Conservation (phyloP, 2,329 filamentous ascomycete genomes). For the Monosporascus sp. region DNA sequence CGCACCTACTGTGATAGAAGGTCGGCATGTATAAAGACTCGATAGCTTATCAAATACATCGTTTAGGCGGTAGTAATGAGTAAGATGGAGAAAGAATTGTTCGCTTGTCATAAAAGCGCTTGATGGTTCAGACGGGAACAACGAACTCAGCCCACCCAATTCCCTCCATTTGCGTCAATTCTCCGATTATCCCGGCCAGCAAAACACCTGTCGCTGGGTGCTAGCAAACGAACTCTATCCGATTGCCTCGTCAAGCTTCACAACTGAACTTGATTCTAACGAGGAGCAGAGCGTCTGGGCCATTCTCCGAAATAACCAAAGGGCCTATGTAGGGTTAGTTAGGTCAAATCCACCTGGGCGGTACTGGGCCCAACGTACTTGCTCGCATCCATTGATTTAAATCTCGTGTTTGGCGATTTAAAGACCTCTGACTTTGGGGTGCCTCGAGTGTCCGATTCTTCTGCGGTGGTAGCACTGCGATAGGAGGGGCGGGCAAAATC, state of each 20-base stretch:
- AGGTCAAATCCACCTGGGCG: conserved; percentile 1
- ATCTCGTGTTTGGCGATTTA: not conserved
- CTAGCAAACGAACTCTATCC: too few species aligned
- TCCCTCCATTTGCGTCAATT: too few species aligned
- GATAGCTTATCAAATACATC: too few species aligned
- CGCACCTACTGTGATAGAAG: not conserved
- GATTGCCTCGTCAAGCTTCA: not conserved
- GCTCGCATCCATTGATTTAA: not conserved
- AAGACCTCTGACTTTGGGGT: not conserved
- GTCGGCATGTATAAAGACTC: not conserved
- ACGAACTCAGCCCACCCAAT: too few species aligned
- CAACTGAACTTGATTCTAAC: conserved; percentile 5
- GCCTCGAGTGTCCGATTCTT: not conserved
- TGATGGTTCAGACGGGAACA: too few species aligned
- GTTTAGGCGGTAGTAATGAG: too few species aligned
- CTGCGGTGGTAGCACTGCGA: not conserved
- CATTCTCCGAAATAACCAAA: conserved; percentile 26
- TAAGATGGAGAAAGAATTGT: too few species aligned
- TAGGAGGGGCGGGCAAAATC: conserved; percentile 11
- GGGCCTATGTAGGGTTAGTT: conserved; percentile 14
- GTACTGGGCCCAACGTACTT: not conserved
- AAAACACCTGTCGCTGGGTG: too few species aligned
- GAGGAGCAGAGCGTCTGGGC: conserved; percentile 26
- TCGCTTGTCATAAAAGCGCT: too few species aligned
- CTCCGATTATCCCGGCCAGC: too few species aligned